Conservation (phyloP, 192 early-diverging fungal species). For the Haplosporangium gracile region DNA sequence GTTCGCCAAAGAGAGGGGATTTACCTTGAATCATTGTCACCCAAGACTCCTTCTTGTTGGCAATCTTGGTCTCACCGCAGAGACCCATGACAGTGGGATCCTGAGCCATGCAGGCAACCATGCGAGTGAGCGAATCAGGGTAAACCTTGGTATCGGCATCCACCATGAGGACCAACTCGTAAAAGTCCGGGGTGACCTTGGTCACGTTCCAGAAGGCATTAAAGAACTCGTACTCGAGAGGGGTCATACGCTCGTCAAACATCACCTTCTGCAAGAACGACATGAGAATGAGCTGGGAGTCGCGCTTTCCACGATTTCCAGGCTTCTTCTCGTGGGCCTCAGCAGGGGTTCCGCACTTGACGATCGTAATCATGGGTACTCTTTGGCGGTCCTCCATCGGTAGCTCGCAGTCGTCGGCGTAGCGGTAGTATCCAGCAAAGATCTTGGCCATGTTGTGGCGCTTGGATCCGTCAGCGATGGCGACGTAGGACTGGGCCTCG, state of each 20-base stretch:
- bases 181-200: constrained; percentile 76
- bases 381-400: constrained; percentile 61
- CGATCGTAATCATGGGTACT: constrained; percentile 80
- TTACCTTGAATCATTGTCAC: constrained; percentile 73
- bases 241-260: constrained; percentile 85
- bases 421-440: constrained; percentile 90
- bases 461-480: constrained; percentile 90
- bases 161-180: constrained; percentile 83
- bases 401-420: constrained; percentile 64
- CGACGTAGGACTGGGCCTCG: constrained; percentile 83
- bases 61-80: constrained; percentile 78
- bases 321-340: constrained; percentile 76
- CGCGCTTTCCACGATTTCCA: constrained; percentile 92
- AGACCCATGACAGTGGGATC: constrained; percentile 73
- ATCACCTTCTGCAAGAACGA: constrained; percentile 89
- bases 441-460: constrained; percentile 95
- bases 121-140: constrained; percentile 63
- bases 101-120: constrained; percentile 69
- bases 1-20: neutral
- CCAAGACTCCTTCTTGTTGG: constrained; percentile 77
- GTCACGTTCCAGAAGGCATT: constrained; percentile 79
- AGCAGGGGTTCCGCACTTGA: constrained; percentile 82
- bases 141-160: constrained; percentile 77
- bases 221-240: constrained; percentile 84
- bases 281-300: constrained; percentile 96